Evolutionary conservation across 306 rosid species (phyloP).

Genomic region (Cucurbita ficifolia): DNA sequence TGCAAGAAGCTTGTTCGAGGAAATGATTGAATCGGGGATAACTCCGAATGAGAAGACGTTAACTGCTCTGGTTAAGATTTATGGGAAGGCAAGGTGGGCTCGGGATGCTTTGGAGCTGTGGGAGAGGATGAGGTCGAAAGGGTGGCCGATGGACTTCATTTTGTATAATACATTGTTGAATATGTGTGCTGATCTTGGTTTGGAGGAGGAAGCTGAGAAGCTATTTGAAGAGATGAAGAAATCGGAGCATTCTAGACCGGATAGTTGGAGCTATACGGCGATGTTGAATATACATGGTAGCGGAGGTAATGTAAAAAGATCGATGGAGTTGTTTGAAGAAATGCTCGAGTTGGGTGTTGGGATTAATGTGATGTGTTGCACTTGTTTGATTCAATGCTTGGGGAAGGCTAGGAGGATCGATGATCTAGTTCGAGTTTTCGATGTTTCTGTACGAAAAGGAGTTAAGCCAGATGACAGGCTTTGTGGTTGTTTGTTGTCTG

Average conservation of each 20-base stretch:
- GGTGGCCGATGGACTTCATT: slow-evolving; percentile 84
- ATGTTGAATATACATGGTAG: slow-evolving; percentile 84
- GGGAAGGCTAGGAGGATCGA: slow-evolving; percentile 62
- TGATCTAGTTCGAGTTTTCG: slow-evolving; percentile 46
- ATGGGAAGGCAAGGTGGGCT: slow-evolving; percentile 93
- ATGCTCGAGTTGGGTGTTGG: slow-evolving; percentile 45
- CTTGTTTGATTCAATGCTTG: slow-evolving; percentile 88
- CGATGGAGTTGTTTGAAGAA: slow-evolving; percentile 66
- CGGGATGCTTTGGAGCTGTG: slow-evolving; percentile 71
- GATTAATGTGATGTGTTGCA: slow-evolving; percentile 82
- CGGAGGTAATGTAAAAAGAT: slow-evolving; percentile 52
- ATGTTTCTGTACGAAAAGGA: slow-evolving; percentile 39
- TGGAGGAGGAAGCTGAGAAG: slow-evolving; percentile 77
- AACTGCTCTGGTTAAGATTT: slow-evolving; percentile 69
- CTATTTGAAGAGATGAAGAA: slow-evolving; percentile 67
- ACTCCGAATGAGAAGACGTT: slow-evolving; percentile 69
- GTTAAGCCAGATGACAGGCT: slow-evolving; percentile 67
- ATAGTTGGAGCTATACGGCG: slow-evolving; percentile 90
- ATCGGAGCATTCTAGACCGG: slow-evolving; percentile 42
- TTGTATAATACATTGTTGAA: slow-evolving; percentile 76
- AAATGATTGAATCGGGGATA: slow-evolving; percentile 64
- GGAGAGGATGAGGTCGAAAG: slow-evolving; percentile 51
- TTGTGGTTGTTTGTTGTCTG: slow-evolving; percentile 72
- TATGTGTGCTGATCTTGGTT: slow-evolving; percentile 90
- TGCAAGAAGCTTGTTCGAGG: slow-evolving; percentile 71